A percentile compares a stretch with the other conserved stretches of the same genome.
Evolutionary conservation across 2,329 filamentous ascomycete genomes (phyloP).

Genomic region (Bipolaris victoriae): DNA sequence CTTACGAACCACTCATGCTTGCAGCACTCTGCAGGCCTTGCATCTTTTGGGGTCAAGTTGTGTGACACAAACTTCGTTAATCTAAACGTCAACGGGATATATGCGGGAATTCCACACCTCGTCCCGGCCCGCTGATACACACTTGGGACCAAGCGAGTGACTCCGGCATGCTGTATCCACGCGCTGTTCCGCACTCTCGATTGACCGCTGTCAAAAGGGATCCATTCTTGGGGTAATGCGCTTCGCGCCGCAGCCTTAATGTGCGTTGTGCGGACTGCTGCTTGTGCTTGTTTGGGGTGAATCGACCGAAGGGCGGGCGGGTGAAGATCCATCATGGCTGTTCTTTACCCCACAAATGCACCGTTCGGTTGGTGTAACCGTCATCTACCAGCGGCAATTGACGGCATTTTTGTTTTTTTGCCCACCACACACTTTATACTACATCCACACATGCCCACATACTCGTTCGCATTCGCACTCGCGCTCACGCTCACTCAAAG

Average conservation of each 20-base stretch:
- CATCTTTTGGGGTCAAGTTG: constrained; percentile 27
- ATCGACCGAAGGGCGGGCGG: constrained; percentile 25
- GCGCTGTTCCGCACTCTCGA: constrained; percentile 17
- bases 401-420: constrained; percentile 23
- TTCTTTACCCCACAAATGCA: constrained; percentile 38
- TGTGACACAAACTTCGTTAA: constrained; percentile 43
- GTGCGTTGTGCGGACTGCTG: constrained; percentile 18
- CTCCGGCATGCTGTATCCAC: constrained; percentile 22
- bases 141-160: constrained; percentile 30
- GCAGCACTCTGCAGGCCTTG: constrained; percentile 29
- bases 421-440: background rate
- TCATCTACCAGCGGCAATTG: constrained; percentile 20
- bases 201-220: constrained; percentile 16
- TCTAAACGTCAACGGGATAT: constrained; percentile 35
- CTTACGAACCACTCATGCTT: constrained; percentile 23
- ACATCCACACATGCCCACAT: background rate
- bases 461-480: background rate
- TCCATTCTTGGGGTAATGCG: constrained; percentile 12
- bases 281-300: constrained; percentile 28
- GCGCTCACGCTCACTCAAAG: constrained; percentile 5
- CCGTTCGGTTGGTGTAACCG: constrained; percentile 29
- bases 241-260: constrained; percentile 17
- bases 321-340: constrained; percentile 23
- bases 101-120: constrained; percentile 36
- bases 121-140: constrained; percentile 46